These are phyloP conservation scores for Niebla homalea DNA, from an alignment of 495 filamentous ascomycete genomes.

Conservation along the genomic window DNA sequence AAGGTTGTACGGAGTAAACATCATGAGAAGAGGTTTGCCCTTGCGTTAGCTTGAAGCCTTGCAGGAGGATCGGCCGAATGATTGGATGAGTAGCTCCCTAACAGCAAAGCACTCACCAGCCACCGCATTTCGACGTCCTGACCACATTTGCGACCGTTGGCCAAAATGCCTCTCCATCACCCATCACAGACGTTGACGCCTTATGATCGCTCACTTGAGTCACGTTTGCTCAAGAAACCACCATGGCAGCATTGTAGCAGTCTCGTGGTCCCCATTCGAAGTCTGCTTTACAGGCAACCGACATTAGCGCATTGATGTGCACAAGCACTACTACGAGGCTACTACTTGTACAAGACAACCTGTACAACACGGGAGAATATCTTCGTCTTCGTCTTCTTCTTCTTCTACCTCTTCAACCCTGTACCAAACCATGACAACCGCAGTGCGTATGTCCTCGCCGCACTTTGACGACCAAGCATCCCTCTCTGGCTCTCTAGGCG, in stretches of 20 bases:
- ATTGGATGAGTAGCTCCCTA: background rate
- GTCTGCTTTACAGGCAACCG: background rate
- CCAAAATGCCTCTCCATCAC: constrained; percentile 6
- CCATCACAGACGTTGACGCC: background rate
- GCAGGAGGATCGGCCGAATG: constrained; percentile 1
- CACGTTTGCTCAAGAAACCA: background rate
- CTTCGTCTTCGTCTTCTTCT: background rate
- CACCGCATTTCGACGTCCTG: constrained; percentile 9
- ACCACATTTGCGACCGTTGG: constrained; percentile 9
- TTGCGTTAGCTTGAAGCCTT: background rate
- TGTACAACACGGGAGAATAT: background rate
- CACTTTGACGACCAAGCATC: constrained; percentile 55
- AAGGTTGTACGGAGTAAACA: too few relatives aligned
- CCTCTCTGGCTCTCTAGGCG: constrained; percentile 59
- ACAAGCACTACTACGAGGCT: background rate
- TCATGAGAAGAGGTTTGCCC: background rate
- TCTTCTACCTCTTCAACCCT: background rate
- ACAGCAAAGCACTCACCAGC: constrained; percentile 2
- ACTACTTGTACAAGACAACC: too few relatives aligned
- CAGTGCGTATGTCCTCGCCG: constrained; percentile 36
- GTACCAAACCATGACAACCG: constrained; percentile 19
- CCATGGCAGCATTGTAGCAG: background rate
- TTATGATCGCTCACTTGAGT: background rate
- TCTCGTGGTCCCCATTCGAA: background rate
- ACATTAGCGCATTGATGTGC: background rate